Conservation (phyloP, 2,329 filamentous ascomycete genomes). For the Trichoderma koningiopsis region DNA sequence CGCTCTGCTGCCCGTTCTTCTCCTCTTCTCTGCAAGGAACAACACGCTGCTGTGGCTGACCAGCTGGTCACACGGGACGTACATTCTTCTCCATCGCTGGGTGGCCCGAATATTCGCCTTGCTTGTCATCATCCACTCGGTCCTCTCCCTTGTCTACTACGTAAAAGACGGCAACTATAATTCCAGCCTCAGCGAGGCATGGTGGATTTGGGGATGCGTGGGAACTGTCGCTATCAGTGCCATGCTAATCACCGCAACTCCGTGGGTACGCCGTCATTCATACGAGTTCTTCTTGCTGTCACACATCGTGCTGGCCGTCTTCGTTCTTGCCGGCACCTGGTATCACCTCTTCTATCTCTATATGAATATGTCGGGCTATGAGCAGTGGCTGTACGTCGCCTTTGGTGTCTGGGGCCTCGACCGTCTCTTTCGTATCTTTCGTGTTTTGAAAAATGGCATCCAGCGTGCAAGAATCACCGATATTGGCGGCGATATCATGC, state of each 20-base stretch:
- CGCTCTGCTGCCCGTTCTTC: slow-evolving; percentile 42
- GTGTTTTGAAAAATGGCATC: neutral
- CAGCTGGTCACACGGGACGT: slow-evolving; percentile 53
- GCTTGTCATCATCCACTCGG: slow-evolving; percentile 50
- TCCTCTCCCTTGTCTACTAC: slow-evolving; percentile 42
- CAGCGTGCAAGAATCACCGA: neutral
- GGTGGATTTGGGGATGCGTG: slow-evolving; percentile 42
- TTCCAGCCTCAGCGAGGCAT: neutral
- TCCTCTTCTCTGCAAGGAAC: slow-evolving; percentile 51
- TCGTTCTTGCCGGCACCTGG: slow-evolving; percentile 47
- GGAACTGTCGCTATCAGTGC: slow-evolving; percentile 42
- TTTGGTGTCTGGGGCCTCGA: slow-evolving; percentile 38
- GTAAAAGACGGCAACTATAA: neutral
- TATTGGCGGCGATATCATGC: neutral
- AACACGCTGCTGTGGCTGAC: slow-evolving; percentile 52
- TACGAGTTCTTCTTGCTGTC: slow-evolving; percentile 50
- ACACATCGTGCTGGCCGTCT: slow-evolving; percentile 46
- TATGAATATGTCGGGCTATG: slow-evolving; percentile 41
- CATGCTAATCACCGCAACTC: slow-evolving; percentile 38
- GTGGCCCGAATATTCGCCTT: slow-evolving; percentile 48
- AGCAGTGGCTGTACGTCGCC: slow-evolving; percentile 36
- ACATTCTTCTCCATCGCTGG: slow-evolving; percentile 53
- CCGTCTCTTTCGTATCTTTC: slow-evolving; percentile 31
- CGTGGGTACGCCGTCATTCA: slow-evolving; percentile 36
- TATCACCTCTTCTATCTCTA: slow-evolving; percentile 42